Evolutionary conservation across 2,329 filamentous ascomycete genomes (phyloP), one percentile per base, ranked within the genome.

Genomic region (Teratosphaeria epicoccoides): DNA sequence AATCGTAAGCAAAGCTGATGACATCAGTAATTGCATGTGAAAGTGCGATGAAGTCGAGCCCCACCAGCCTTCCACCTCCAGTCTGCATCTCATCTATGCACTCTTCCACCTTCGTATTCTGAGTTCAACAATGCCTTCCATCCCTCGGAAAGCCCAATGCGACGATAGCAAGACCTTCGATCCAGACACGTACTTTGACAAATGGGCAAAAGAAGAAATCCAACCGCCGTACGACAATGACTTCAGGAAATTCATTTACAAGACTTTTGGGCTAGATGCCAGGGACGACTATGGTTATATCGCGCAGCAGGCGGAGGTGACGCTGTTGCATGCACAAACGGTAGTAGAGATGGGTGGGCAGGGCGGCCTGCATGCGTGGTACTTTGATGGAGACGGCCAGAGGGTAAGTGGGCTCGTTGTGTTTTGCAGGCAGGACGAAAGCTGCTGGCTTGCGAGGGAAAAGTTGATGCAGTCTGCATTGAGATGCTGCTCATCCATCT

Each of bases 331-430:
- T 52, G 75, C 72, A 1, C 75, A 79, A 60, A 66, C 65, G 49
- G 75, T 76, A 20, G 68, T 79, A 46, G 66, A 70, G 10, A 70
- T 69, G 37, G 76, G 76, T 9, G 66, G 68, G 10, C 61, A 66
- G n/a, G 65, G 73, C 50, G 71, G 73, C 1, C 58, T 79, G 40
- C 76, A 77, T 53, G 71, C 65, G 20, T 79, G 76, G 76, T 79
- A 79, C 56, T 61, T 14, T 23, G 44, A 46, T 46, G 11, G 5
- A 4, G 64, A 70, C 20, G 69, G 61, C 51, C 68, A 64, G 46
- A 62, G 52, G 61, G 73, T 66, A 68, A 64, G 57, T 49, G 33
- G n/a, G 14, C n/a, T 40, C 33, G n/a, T 17, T 14, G 4, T 40
- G 33, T 28, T 28, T 28, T 7, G 6, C 6, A 10, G 26, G 26